Evolutionary conservation across 441 rosid genomes (phyloP).

Genomic region (Rhodomyrtus psidioides): DNA sequence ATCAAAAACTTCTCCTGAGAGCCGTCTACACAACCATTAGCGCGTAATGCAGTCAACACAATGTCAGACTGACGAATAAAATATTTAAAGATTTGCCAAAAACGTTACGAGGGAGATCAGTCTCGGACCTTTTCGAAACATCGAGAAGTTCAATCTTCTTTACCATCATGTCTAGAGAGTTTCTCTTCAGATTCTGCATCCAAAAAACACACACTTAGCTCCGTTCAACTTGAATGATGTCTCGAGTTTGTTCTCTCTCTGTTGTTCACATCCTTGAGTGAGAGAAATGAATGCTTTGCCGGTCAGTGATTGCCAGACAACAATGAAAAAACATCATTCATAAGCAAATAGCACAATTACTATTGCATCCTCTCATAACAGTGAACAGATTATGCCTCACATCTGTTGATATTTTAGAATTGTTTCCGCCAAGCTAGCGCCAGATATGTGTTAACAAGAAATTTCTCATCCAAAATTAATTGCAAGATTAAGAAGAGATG

Average conservation of each 20-base stretch:
- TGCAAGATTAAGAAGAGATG: background rate
- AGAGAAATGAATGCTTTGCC: background rate
- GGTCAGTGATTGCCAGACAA: background rate
- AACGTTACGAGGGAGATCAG: background rate
- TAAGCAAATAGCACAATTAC: background rate
- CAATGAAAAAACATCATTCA: background rate
- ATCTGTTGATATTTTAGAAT: background rate
- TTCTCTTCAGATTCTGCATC: constrained; percentile 36
- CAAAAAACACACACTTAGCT: background rate
- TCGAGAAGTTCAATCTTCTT: constrained; percentile 59
- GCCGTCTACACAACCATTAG: constrained; percentile 30
- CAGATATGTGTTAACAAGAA: background rate
- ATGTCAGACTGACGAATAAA: background rate
- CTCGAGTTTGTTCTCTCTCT: background rate
- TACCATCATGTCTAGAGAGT: constrained; percentile 33
- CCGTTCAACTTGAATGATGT: background rate
- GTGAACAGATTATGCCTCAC: background rate
- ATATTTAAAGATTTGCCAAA: background rate
- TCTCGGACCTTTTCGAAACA: constrained; percentile 45
- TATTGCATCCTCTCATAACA: background rate
- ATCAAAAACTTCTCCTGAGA: constrained; percentile 56
- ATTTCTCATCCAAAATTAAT: background rate
- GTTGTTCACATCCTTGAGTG: background rate
- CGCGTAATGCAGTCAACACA: background rate
- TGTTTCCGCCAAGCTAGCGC: background rate